Conservation (phyloP, 306 rosid species). For the Cicer bijugum region DNA sequence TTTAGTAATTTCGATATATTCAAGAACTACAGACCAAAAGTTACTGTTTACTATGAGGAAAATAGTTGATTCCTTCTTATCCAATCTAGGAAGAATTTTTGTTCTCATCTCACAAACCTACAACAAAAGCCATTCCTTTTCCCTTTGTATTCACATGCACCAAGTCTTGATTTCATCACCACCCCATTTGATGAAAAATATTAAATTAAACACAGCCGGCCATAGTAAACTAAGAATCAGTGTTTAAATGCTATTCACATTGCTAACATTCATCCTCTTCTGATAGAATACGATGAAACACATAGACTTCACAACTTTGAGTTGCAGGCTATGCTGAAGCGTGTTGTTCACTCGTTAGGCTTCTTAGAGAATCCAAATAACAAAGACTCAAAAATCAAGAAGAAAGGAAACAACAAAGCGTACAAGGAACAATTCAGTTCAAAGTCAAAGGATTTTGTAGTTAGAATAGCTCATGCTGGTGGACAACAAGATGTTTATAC, state of each 20-base stretch:
- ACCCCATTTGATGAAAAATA: slow-evolving; percentile 30
- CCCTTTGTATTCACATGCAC: slow-evolving; percentile 40
- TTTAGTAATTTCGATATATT: too few relatives aligned
- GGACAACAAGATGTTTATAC: slow-evolving; percentile 62
- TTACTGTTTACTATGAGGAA: too few relatives aligned
- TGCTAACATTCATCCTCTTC: slow-evolving; percentile 32
- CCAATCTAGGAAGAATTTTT: slow-evolving; percentile 39
- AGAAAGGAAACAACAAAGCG: slow-evolving; percentile 23
- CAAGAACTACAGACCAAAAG: too few relatives aligned
- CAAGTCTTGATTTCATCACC: slow-evolving; percentile 55
- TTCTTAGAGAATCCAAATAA: slow-evolving; percentile 39
- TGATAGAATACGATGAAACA: slow-evolving; percentile 49
- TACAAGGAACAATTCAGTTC: slow-evolving; percentile 43
- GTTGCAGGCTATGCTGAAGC: slow-evolving; percentile 64
- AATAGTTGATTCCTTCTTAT: slow-evolving; percentile 47
- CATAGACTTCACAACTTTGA: slow-evolving; percentile 26
- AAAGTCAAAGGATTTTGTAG: slow-evolving; percentile 49
- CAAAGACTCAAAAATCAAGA: slow-evolving; percentile 38
- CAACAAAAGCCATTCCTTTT: slow-evolving; percentile 42
- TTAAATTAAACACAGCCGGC: slow-evolving; percentile 53
- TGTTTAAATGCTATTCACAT: slow-evolving; percentile 31
- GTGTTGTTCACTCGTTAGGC: slow-evolving; percentile 50
- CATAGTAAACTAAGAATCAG: slow-evolving; percentile 45
- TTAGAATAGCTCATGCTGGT: slow-evolving; percentile 69
- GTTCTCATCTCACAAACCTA: slow-evolving; percentile 44